Base-by-base conservation (phyloP, 768 basidiomycete species). In the Austroboletus eburneus region DNA sequence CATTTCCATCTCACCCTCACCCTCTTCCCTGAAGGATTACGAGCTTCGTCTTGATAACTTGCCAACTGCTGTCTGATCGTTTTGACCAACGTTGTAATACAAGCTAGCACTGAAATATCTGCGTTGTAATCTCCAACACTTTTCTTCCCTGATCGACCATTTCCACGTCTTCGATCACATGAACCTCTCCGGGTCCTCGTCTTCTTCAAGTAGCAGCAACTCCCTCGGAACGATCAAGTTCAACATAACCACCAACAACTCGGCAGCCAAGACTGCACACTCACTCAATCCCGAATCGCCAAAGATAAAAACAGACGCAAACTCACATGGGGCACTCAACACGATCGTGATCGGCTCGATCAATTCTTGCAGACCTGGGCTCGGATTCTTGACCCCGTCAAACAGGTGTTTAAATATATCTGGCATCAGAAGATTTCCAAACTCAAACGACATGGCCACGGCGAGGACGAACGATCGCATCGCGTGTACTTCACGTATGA, bases 301-400 rank as follows among this genome's bases (percentile, higher is more conserved):
- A 27, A 29, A 29, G 8, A 34, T n/a, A 12, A 23, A 27, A 27
- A n/a, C n/a, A n/a, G n/a, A n/a, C n/a, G 27, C 3, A 62, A 7
- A 67, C 84, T 72, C 63, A 88, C 88, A 91, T 30, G 88, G 90
- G 2, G 88, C 90, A 50, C 79, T 83, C 46, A 91, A 65, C 30
- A 91, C 68, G 57, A 92, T 91, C 25, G 84, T 83, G 50, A 91
- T 87, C 5, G 85, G 85, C 58, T 81, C 72, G 50, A 93, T 78
- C 39, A 91, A 69, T 1, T 88, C 87, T 50, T 75, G 67, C 18
- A 91, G 66, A 0, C 81, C 84, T 25, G 66, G 70, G 46, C 63
- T 78, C 6, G 79, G 71, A 39, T 73, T 66, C 0, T 58, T 54
- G 1, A 90, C 81, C 13, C 77, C 68, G 21, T 85, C 81, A 49